Conservation (phyloP, 495 filamentous ascomycete species). For the Zalerion maritima region DNA sequence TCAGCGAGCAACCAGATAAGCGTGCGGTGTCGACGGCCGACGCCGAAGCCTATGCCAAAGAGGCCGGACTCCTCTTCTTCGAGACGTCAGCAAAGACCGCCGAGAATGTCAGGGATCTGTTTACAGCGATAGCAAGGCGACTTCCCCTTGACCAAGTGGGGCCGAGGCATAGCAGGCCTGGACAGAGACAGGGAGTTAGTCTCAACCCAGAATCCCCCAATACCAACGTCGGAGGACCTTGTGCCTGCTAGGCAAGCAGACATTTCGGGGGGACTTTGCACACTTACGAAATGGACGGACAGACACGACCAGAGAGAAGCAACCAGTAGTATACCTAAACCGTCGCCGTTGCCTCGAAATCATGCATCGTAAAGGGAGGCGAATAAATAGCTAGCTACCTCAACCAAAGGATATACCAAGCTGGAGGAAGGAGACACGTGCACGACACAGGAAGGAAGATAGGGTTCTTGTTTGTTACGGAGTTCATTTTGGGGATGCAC, state of each 20-base stretch:
- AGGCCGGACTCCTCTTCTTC: slow-evolving; percentile 89
- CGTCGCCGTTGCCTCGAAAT: no score
- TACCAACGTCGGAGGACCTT: slow-evolving; percentile 58
- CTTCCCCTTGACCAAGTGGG: slow-evolving; percentile 89
- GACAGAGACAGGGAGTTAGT: slow-evolving; percentile 66
- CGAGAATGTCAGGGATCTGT: slow-evolving; percentile 87
- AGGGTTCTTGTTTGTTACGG: no score
- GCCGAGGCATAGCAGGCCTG: slow-evolving; percentile 62
- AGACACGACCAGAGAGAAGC: no score
- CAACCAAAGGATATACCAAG: no score
- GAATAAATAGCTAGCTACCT: no score
- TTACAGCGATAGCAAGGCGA: slow-evolving; percentile 97
- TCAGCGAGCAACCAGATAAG: slow-evolving; percentile 80
- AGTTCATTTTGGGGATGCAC: no score
- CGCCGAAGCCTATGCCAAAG: slow-evolving; percentile 85
- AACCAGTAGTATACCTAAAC: no score
- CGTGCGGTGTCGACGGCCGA: slow-evolving; percentile 77
- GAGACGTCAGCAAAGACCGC: slow-evolving; percentile 95
- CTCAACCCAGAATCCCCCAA: slow-evolving; percentile 62
- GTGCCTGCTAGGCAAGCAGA: slow-evolving; percentile 57
- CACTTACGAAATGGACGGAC: no score
- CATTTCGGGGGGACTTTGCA: no score
- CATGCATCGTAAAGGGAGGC: no score
- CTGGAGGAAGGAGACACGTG: no score
- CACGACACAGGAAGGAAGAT: no score